Percentiles rank a stretch among this genome's conserved stretches.
Evolutionary conservation across 2,329 filamentous ascomycete genomes (phyloP).

Genomic region (Didymella segeticola): DNA sequence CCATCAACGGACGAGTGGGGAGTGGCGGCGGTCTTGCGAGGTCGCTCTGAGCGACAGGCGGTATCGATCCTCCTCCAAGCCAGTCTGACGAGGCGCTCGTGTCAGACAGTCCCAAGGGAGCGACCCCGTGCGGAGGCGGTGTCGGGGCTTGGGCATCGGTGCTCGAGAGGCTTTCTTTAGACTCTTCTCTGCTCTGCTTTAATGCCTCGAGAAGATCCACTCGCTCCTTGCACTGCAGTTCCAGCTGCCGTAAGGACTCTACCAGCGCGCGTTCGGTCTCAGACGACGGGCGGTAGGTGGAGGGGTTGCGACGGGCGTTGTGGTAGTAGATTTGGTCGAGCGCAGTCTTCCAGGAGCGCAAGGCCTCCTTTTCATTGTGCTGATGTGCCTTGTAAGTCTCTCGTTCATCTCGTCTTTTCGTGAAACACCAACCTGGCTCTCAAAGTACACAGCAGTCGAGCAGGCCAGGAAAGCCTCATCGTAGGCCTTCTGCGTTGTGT

Average conservation of each 20-base stretch:
- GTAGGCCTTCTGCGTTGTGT: constrained; percentile 92
- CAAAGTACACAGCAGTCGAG: constrained; percentile 95
- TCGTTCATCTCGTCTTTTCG: neutral
- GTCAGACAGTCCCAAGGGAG: constrained; percentile 19
- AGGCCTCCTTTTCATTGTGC: constrained; percentile 90
- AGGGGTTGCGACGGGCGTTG: constrained; percentile 75
- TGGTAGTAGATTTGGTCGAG: constrained; percentile 89
- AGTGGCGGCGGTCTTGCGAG: constrained; percentile 73
- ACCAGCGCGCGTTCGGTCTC: constrained; percentile 85
- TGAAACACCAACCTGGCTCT: constrained; percentile 72
- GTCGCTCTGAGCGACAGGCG: constrained; percentile 78
- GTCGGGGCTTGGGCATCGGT: constrained; percentile 31
- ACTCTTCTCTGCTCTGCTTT: constrained; percentile 67
- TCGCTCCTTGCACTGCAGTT: constrained; percentile 90
- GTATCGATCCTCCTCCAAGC: constrained; percentile 83
- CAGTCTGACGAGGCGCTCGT: constrained; percentile 52
- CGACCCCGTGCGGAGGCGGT: constrained; percentile 32
- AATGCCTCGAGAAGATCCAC: constrained; percentile 87
- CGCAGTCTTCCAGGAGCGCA: constrained; percentile 87
- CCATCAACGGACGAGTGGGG: constrained; percentile 62
- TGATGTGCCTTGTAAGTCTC: constrained; percentile 48
- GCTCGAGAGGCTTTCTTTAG: constrained; percentile 46
- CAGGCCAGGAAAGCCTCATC: constrained; percentile 95
- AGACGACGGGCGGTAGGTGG: constrained; percentile 72
- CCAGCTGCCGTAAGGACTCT: constrained; percentile 81